These are phyloP conservation scores for Polyporus arcularius DNA, from an alignment of 768 basidiomycete species.

Conservation along the genomic window DNA sequence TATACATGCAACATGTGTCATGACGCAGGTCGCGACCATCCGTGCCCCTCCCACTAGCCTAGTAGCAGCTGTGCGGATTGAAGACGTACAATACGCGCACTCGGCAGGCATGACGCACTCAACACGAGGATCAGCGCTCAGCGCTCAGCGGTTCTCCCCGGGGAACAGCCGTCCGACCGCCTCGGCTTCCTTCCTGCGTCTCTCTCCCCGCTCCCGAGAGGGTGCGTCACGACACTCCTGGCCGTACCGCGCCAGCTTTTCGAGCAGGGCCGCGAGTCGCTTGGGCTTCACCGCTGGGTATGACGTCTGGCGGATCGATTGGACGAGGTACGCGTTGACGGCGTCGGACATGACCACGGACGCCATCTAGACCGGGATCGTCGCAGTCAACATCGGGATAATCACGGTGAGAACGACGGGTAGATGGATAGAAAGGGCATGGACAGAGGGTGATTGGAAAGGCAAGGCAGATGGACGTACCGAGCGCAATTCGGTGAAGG, in stretches of 20 bases:
- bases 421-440: background rate
- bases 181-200: constrained; percentile 76
- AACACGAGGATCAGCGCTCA: constrained; percentile 26
- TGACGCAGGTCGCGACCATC: background rate
- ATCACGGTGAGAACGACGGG: constrained; percentile 1
- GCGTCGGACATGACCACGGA: constrained; percentile 73
- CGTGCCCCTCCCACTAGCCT: background rate
- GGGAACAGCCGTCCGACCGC: constrained; percentile 73
- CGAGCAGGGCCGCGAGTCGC: constrained; percentile 69
- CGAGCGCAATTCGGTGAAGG: constrained; percentile 77
- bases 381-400: background rate
- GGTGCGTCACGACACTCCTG: constrained; percentile 57
- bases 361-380: constrained; percentile 48
- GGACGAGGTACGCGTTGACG: constrained; percentile 79
- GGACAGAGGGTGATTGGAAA: background rate
- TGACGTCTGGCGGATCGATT: constrained; percentile 64
- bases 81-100: background rate
- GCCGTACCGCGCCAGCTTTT: constrained; percentile 76
- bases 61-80: too few relatives aligned
- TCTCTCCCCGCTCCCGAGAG: constrained; percentile 68
- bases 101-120: background rate
- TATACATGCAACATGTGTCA: background rate
- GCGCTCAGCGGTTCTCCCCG: constrained; percentile 47
- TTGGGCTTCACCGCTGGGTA: constrained; percentile 70
- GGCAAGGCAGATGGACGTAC: constrained; percentile 45